These are phyloP conservation scores for Quercus berberidifolia DNA, from an alignment of 306 rosid genomes.

Conservation along the genomic window DNA sequence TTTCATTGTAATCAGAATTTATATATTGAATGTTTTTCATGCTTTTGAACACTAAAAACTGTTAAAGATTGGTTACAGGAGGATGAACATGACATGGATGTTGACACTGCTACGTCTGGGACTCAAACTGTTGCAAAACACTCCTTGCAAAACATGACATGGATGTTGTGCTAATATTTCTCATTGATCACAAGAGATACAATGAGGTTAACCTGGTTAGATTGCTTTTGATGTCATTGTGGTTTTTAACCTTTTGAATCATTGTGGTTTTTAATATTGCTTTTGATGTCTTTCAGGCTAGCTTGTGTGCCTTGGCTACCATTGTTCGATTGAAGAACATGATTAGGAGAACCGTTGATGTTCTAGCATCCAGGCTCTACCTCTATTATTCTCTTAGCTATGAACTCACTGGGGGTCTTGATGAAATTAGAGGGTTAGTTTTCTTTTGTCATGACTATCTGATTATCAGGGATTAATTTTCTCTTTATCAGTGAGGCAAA, in stretches of 20 bases:
- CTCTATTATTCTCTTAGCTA: slow-evolving; percentile 86
- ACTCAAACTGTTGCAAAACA: slow-evolving; percentile 65
- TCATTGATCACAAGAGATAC: slow-evolving; percentile 86
- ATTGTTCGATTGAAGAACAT: slow-evolving; percentile 24
- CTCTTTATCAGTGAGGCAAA: neutral
- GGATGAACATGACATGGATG: slow-evolving; percentile 88
- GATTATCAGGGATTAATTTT: neutral
- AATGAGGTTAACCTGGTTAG: slow-evolving; percentile 50
- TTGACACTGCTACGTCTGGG: slow-evolving; percentile 73
- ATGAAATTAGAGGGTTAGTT: slow-evolving; percentile 91
- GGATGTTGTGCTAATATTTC: slow-evolving; percentile 78
- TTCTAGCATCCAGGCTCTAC: slow-evolving; percentile 79
- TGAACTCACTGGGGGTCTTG: slow-evolving; percentile 79
- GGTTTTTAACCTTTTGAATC: no score
- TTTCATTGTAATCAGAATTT: neutral
- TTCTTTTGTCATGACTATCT: neutral
- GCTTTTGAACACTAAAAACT: neutral
- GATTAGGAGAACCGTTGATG: slow-evolving; percentile 35
- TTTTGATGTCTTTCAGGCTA: slow-evolving; percentile 45
- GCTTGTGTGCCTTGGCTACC: slow-evolving; percentile 73
- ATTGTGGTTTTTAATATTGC: neutral
- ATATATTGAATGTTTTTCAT: neutral
- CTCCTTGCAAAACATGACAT: slow-evolving; percentile 75
- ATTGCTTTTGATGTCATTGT: neutral
- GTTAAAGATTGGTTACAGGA: slow-evolving; percentile 43